Base-by-base conservation (phyloP, 352 stramenopile genomes). In the Globisporangium orthogonon region DNA sequence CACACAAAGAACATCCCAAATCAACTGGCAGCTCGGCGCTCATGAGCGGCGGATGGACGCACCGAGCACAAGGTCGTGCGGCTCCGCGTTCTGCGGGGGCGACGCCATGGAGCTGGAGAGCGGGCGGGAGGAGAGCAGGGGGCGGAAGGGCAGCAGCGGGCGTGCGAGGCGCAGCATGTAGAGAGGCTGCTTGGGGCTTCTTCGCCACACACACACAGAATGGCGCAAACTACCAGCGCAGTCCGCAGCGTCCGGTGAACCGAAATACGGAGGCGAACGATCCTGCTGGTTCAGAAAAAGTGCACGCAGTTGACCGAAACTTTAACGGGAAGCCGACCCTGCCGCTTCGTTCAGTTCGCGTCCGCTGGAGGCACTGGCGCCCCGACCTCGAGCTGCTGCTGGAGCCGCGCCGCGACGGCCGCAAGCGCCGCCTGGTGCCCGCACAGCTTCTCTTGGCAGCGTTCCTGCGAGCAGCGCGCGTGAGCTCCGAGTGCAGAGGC, bases 51-150 rank as follows among this genome's bases (percentile, higher is more conserved):
- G 23, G 39, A 54, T 1, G 18, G 18, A 66, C 77, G 33, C 29
- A 87, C 77, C 77, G 7, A 87, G 69, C 52, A 86, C 75, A 54
- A 88, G 71, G 35, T 84, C 69, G 54, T 73, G 63, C 47, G 49
- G 67, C 40, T 63, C 58, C 15, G 69, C 67, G 59, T 73, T 66
- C 48, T 79, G 69, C 51, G 60, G 71, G 40, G 63, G 35, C 41
- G 62, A 44, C 30, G 57, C 60, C 67, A 82, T 78, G 37, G 63
- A 73, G 37, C 50, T 58, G 28, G 33, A 55, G 33, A 85, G 51
- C 58, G 56, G 28, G 45, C 66, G 56, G 66, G 70, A 6, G 65
- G 58, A 50, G 55, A 54, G 41, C 29, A 50, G 47, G 29, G 33
- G 35, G 44, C 43, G 43, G 54, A 41, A 4, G 39, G 18, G 17